Conservation (phyloP, 1,284 basidiomycete genomes). For the Rhodotorula sp. region DNA sequence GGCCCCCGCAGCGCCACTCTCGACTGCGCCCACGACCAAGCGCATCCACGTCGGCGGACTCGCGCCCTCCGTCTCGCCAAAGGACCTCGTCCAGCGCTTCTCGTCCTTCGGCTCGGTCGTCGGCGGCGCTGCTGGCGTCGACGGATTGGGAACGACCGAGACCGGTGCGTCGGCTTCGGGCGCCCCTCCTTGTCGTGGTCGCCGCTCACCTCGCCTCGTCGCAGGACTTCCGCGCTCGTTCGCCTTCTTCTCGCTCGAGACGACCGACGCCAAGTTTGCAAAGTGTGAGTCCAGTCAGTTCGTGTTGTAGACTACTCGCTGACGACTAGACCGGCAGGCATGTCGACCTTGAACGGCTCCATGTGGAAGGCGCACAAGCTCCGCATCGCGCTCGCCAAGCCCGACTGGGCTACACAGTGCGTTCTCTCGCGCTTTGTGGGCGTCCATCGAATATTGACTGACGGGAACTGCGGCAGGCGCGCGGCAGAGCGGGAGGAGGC, state of each 20-base stretch:
- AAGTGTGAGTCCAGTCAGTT: conserved; percentile 15
- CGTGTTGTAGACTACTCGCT: neutral
- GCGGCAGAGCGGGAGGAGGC: conserved; percentile 20
- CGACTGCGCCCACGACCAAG: conserved; percentile 17
- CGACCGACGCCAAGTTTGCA: conserved; percentile 30
- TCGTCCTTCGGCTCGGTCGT: conserved; percentile 32
- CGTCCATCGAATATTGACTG: too few relatives aligned
- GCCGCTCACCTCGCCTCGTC: neutral
- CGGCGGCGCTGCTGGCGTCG: conserved; percentile 20
- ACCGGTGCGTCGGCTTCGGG: conserved; percentile 17
- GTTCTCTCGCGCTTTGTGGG: neutral
- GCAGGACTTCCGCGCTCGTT: conserved; percentile 29
- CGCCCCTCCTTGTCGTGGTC: too few relatives aligned
- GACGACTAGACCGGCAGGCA: conserved; percentile 23
- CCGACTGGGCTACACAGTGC: conserved; percentile 30
- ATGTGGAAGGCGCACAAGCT: conserved; percentile 44
- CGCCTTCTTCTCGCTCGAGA: conserved; percentile 39
- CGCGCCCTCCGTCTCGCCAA: conserved; percentile 26
- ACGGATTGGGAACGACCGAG: conserved; percentile 19
- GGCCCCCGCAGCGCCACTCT: neutral
- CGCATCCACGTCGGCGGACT: conserved; percentile 37
- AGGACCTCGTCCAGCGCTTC: conserved; percentile 38
- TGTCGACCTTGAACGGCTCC: conserved; percentile 40
- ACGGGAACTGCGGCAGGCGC: neutral
- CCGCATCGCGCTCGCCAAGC: conserved; percentile 33